Evolutionary conservation across 352 stramenopile genomes (phyloP).

Genomic region (Peronosclerospora sorghi): DNA sequence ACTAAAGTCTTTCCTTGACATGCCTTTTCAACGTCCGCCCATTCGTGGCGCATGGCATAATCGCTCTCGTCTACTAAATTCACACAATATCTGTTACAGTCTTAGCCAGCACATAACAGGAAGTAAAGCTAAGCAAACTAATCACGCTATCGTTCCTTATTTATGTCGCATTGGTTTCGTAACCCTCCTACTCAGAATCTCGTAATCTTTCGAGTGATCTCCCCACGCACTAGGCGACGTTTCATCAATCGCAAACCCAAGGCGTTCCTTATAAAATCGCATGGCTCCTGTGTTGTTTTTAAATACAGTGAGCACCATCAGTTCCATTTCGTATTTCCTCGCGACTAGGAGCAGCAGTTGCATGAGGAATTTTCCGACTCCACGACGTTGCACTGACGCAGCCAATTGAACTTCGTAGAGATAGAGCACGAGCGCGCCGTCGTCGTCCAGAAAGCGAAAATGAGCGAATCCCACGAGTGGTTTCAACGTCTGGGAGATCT

Average conservation of each 20-base stretch:
- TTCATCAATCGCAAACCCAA: conserved; percentile 86
- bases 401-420: conserved; percentile 91
- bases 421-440: conserved; percentile 85
- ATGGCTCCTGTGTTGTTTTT: conserved; percentile 81
- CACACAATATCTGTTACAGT: conserved; percentile 3
- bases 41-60: conserved; percentile 37
- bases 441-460: conserved; percentile 90
- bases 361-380: conserved; percentile 89
- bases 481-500: conserved; percentile 13
- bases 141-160: conserved; percentile 2
- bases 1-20: conserved; percentile 7
- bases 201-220: conserved; percentile 64
- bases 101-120: conserved; percentile 1
- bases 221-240: conserved; percentile 79
- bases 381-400: conserved; percentile 41
- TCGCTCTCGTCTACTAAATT: conserved; percentile 44
- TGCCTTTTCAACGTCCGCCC: no score
- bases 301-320: conserved; percentile 92
- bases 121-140: conserved; percentile 9
- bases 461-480: conserved; percentile 67
- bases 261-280: conserved; percentile 81
- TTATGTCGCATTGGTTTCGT: conserved; percentile 15
- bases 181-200: conserved; percentile 75
- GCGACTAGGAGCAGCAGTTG: conserved; percentile 78
- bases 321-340: conserved; percentile 66